These are phyloP conservation scores for Starmera stellimalicola DNA, from an alignment of 1,139 yeast species.

Conservation along the genomic window DNA sequence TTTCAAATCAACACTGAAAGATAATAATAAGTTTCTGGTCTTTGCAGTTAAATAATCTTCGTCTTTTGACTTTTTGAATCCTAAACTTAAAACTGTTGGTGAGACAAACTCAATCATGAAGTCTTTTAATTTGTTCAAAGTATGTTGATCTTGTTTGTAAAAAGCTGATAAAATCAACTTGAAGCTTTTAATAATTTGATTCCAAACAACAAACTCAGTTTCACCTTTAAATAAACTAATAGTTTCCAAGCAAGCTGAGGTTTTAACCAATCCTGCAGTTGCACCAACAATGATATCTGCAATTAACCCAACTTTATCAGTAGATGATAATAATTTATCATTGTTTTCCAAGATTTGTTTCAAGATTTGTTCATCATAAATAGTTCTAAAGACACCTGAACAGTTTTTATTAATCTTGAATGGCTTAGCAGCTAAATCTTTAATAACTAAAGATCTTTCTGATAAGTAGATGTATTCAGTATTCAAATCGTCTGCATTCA, in stretches of 20 bases:
- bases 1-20: conserved; percentile 41
- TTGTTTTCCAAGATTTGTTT: conserved; percentile 35
- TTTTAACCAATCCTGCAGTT: conserved; percentile 45
- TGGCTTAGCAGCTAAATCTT: conserved; percentile 20
- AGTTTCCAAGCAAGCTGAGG: conserved; percentile 40
- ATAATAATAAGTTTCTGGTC: conserved; percentile 42
- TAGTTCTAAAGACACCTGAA: conserved; percentile 58
- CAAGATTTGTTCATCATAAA: conserved; percentile 41
- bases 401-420: conserved; percentile 57
- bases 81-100: conserved; percentile 32
- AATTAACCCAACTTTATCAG: conserved; percentile 58
- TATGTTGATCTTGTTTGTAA: conserved; percentile 31
- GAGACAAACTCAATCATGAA: conserved; percentile 35
- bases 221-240: conserved; percentile 36
- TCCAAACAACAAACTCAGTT: conserved; percentile 58
- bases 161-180: conserved; percentile 35
- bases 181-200: conserved; percentile 41
- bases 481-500: conserved; percentile 7
- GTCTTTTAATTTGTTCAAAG: conserved; percentile 29
- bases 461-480: conserved; percentile 31
- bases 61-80: conserved; percentile 24
- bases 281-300: conserved; percentile 58
- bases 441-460: conserved; percentile 30
- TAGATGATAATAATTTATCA: conserved; percentile 33
- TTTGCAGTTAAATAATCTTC: conserved; percentile 39